A percentile compares a stretch with the other conserved stretches of the same genome.
phyloP scores from a whole-genome alignment of 2,329 filamentous ascomycete genomes.

The Colletotrichum brevisporum region DNA sequence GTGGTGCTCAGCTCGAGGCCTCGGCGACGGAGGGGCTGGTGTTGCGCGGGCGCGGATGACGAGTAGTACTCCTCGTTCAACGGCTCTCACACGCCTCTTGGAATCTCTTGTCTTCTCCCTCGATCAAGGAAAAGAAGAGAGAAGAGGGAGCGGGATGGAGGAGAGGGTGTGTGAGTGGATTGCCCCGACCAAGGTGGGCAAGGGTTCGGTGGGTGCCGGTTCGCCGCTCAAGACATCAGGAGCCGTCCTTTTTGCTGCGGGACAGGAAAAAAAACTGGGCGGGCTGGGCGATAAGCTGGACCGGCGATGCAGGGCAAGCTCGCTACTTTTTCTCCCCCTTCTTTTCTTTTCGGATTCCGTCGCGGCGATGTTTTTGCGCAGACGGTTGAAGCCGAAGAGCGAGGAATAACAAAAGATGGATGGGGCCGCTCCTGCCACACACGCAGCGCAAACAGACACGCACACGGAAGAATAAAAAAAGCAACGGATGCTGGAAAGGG shows the following conservation, averaged over 20 bases:
- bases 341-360: slow-evolving; percentile 7
- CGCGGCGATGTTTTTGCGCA: slow-evolving; percentile 35
- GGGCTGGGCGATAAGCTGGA: slow-evolving; percentile 37
- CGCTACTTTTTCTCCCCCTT: background rate
- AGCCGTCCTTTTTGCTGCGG: slow-evolving; percentile 40
- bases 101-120: slow-evolving; percentile 32
- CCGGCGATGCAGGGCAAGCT: slow-evolving; percentile 23
- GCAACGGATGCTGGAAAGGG: slow-evolving; percentile 9
- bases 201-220: slow-evolving; percentile 39
- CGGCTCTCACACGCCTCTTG: slow-evolving; percentile 39
- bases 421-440: slow-evolving; percentile 32
- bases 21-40: slow-evolving; percentile 32
- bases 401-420: slow-evolving; percentile 14
- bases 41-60: slow-evolving; percentile 34
- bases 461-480: slow-evolving; percentile 17
- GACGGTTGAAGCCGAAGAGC: slow-evolving; percentile 6
- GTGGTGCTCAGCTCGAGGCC: slow-evolving; percentile 49
- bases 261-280: slow-evolving; percentile 33
- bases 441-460: slow-evolving; percentile 9
- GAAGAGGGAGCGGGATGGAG: slow-evolving; percentile 18
- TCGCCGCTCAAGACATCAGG: slow-evolving; percentile 40
- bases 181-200: slow-evolving; percentile 38
- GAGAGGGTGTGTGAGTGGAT: slow-evolving; percentile 30
- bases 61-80: slow-evolving; percentile 30
- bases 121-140: slow-evolving; percentile 36